Conservation (phyloP, 2,329 filamentous ascomycete species). For the Atkinsonella texensis region DNA sequence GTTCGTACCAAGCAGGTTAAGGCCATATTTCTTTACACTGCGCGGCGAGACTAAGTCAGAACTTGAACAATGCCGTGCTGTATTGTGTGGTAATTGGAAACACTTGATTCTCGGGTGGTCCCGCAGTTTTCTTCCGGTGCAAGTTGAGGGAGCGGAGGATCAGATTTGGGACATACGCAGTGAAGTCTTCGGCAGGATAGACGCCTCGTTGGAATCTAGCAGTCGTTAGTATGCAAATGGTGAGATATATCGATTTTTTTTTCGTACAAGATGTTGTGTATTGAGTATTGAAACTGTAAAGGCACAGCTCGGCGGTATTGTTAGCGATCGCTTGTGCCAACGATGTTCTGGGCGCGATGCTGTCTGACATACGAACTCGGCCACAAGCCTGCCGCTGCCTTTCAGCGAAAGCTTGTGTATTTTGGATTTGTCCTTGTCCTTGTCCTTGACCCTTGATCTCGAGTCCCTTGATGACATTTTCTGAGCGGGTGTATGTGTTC, state of each 20-base stretch:
- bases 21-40: slow-evolving; percentile 92
- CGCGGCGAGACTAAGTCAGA: slow-evolving; percentile 1
- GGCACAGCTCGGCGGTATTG: not conserved
- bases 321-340: not conserved
- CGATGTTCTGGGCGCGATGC: not conserved
- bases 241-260: not conserved
- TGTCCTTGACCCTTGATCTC: slow-evolving; percentile 15
- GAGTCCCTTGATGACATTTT: slow-evolving; percentile 21
- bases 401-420: slow-evolving; percentile 89
- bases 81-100: too few species aligned
- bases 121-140: not conserved
- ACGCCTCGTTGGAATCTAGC: slow-evolving; percentile 70
- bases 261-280: slow-evolving; percentile 82
- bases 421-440: slow-evolving; percentile 64
- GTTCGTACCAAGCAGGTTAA: slow-evolving; percentile 76
- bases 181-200: slow-evolving; percentile 93
- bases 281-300: slow-evolving; percentile 82
- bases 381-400: slow-evolving; percentile 73
- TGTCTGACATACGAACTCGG: slow-evolving; percentile 61
- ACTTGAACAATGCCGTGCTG: not conserved
- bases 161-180: slow-evolving; percentile 47
- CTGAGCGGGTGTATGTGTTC: not conserved
- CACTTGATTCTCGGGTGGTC: too few species aligned
- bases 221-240: not conserved
- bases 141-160: not conserved